Base-by-base conservation (phyloP, 139 green algal species). In the Yamagishiella unicocca region DNA sequence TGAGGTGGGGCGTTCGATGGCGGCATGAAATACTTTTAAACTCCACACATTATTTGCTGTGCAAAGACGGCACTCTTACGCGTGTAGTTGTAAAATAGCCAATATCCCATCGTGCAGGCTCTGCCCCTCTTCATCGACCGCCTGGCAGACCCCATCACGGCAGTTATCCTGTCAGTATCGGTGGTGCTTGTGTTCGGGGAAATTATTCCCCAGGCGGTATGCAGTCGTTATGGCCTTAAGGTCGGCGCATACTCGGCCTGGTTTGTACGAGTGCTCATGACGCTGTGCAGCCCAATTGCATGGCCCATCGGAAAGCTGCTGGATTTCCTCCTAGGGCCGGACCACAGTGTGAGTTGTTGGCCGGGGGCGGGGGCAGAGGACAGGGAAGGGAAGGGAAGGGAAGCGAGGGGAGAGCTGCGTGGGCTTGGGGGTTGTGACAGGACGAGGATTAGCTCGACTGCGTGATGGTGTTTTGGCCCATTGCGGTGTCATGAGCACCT, bases 111-210 rank as follows among this genome's bases (percentile, higher is more conserved):
- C 37, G 37, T 25, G 24, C 89, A 94, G 90, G 93, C 92, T 6
- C 83, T 96, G 33, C 95, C 94, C 4, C 90, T 97, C 1, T 92
- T 96, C 81, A 88, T 97, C 31, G 92, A 96, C 75, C 86, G 93
- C 25, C 77, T 98, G 35, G 88, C 94, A 2, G 88, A 95, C 84
- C 95, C 95, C 6, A 40, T 94, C 2, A 86, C 87, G 27, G 90
- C 90, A 4, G 90, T 93, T 19, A 25, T 90, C 2, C 29, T 98
- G 25, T 96, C 91, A 24, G 94, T 98, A 2, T 92, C 91, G 5
- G 93, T 94, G 4, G 94, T 98, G 46, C 91, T 98, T 2, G 77
- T 99, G 0, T 98, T 99, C 88, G 97, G 97, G 80, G 86, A 84
- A 84, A 72, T 87, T 33, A 70, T 85, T 1, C 67, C 80, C 4